A percentile compares a stretch with the other conserved stretches of the same genome.
Conservation (phyloP, 345 rosid species). For the Dipteronia sinensis region DNA sequence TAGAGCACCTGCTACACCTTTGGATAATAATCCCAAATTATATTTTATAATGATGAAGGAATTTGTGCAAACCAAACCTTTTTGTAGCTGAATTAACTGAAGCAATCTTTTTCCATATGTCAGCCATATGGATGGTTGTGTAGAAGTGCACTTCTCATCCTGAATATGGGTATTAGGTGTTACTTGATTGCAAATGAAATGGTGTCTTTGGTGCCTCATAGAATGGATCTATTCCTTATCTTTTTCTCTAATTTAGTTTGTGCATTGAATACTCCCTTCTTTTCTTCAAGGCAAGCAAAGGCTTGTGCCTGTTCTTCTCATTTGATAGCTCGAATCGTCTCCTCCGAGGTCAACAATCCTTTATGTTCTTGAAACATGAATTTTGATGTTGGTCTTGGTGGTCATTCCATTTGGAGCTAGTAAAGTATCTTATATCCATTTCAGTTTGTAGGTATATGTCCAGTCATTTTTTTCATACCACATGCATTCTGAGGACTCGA, state of each 20-base stretch:
- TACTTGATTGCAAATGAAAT: not conserved
- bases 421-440: not conserved
- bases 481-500: too few relatives aligned
- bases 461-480: too few relatives aligned
- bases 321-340: not conserved
- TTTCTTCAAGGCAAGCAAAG: not conserved
- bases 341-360: not conserved
- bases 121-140: not conserved
- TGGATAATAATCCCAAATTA: not conserved
- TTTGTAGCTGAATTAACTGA: not conserved
- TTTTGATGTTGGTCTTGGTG: conserved; percentile 2
- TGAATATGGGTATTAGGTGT: not conserved
- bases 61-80: not conserved
- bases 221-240: not conserved
- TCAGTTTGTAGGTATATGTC: not conserved
- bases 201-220: too few relatives aligned
- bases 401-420: not conserved
- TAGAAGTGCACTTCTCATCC: not conserved
- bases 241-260: not conserved
- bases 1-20: not conserved
- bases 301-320: not conserved
- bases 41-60: not conserved
- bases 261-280: not conserved
- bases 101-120: not conserved
- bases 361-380: not conserved